phyloP scores from a whole-genome alignment of 768 basidiomycete genomes.

The Termitomyces sp. region DNA sequence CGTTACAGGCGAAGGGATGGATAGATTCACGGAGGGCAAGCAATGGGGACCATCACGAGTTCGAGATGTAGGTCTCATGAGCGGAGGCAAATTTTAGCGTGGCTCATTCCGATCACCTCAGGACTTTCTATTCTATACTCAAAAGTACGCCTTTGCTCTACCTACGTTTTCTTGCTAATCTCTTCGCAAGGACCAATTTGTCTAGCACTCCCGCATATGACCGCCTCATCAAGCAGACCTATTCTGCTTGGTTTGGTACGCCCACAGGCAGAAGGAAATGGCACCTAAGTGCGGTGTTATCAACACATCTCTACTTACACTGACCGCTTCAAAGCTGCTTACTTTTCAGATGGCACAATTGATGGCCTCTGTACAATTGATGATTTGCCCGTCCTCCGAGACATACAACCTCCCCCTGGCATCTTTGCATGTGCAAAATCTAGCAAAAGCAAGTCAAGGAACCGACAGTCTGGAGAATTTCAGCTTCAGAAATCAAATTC shows the following conservation, averaged over 20 bases:
- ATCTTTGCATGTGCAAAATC: constrained; percentile 65
- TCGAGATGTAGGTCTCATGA: constrained; percentile 53
- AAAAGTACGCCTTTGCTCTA: constrained; percentile 51
- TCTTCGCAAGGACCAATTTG: constrained; percentile 9
- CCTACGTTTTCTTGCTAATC: constrained; percentile 8
- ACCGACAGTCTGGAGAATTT: constrained; percentile 41
- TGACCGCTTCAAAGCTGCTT: constrained; percentile 50
- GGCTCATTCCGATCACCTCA: constrained; percentile 22
- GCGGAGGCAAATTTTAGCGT: constrained; percentile 5
- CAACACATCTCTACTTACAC: constrained; percentile 1
- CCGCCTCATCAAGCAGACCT: constrained; percentile 76
- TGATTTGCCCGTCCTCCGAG: constrained; percentile 51
- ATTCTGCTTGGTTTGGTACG: constrained; percentile 71
- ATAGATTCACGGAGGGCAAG: constrained; percentile 80
- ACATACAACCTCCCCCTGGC: constrained; percentile 60
- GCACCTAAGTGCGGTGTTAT: constrained; percentile 63
- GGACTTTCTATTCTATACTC: constrained; percentile 86
- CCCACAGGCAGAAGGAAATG: constrained; percentile 67
- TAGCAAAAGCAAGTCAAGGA: constrained; percentile 41
- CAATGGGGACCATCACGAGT: constrained; percentile 82
- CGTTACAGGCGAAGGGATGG: constrained; percentile 75
- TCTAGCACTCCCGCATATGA: constrained; percentile 53
- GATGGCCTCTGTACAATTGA: constrained; percentile 70
- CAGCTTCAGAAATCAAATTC: not conserved
- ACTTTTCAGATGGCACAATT: constrained; percentile 74